Base-by-base conservation (phyloP, 345 rosid genomes). In the Mangifera indica region DNA sequence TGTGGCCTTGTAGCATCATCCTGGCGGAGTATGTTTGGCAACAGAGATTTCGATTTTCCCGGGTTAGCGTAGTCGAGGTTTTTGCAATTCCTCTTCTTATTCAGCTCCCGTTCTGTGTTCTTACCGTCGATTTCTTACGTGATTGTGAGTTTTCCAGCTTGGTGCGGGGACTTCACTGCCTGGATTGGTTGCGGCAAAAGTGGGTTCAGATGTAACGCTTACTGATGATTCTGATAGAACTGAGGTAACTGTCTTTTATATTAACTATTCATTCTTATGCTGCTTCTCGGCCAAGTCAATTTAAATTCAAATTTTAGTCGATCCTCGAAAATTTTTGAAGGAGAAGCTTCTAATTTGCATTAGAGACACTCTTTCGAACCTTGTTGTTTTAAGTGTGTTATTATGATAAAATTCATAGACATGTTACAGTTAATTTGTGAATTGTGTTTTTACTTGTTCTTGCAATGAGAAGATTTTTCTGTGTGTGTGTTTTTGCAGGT, bases 11-110 rank as follows among this genome's bases (percentile, higher is more conserved):
- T 66, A 93, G 97, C 62, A 72, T 91, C 40, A 82, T 93, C 55
- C 87, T 93, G 60, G 93, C 98, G 24, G 96, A 93, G 81, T 91
- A 91, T 81, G 85, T 93, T 72, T 93, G 98, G 97, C 98, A 91
- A 74, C 96, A 88, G 58, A 76, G 83, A 77, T 79, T 66, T 67
- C 89, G 93, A 34, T 89, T 93, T 75, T 69, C 82, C 8, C 85
- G 84, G 21, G 80, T 81, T 3, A 67, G 49, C 13, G 88, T 89
- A 32, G 74, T 93, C 71, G 98, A 93, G 90, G 97, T 87, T 63
- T 57, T 12, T 72, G 20, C 34, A 26, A 60, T 74, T 65, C 42
- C 44, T 59, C 5, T 46, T 24, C n/a, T 4, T 7, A 17, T 73
- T 22, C 62, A 13, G 18, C 63, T 69, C 10, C 40, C 3, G 4